Percentiles rank a stretch among this genome's conserved stretches.
phyloP scores from a whole-genome alignment of 2,329 filamentous ascomycete species.

The Pseudocercospora macadamiae region DNA sequence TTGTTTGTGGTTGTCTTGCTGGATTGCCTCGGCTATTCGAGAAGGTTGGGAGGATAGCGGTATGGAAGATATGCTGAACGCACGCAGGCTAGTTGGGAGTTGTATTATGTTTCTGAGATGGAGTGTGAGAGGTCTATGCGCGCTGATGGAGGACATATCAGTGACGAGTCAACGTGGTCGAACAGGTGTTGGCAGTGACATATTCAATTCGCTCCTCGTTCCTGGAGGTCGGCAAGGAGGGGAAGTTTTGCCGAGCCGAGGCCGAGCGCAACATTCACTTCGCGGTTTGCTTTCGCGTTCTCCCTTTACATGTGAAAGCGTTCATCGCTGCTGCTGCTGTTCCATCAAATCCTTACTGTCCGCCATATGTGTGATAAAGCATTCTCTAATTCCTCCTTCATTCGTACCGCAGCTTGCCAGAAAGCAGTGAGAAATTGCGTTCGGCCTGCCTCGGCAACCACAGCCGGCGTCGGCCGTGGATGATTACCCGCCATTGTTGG shows the following conservation, averaged over 20 bases:
- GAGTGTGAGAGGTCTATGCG: not conserved
- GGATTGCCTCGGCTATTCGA: slow-evolving; percentile 8
- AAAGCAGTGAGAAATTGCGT: too few relatives aligned
- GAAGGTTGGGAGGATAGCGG: not conserved
- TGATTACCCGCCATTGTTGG: too few relatives aligned
- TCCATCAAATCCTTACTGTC: not conserved
- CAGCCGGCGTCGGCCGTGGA: too few relatives aligned
- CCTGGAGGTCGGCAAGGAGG: not conserved
- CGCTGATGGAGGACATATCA: not conserved
- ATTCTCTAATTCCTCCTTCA: too few relatives aligned
- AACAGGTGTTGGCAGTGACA: not conserved
- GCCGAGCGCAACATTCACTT: not conserved
- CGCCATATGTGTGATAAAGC: too few relatives aligned
- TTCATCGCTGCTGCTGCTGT: not conserved
- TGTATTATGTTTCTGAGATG: not conserved
- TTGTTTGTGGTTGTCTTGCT: slow-evolving; percentile 2
- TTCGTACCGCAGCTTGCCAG: too few relatives aligned
- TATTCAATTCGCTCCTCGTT: not conserved
- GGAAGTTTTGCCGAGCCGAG: slow-evolving; percentile 4
- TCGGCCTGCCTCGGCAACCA: too few relatives aligned
- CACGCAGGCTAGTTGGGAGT: not conserved
- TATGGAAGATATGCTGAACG: not conserved
- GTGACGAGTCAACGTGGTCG: not conserved
- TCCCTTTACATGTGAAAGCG: not conserved
- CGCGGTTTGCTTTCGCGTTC: not conserved